phyloP scores from a whole-genome alignment of 306 rosid genomes.

The Malus orientalis region DNA sequence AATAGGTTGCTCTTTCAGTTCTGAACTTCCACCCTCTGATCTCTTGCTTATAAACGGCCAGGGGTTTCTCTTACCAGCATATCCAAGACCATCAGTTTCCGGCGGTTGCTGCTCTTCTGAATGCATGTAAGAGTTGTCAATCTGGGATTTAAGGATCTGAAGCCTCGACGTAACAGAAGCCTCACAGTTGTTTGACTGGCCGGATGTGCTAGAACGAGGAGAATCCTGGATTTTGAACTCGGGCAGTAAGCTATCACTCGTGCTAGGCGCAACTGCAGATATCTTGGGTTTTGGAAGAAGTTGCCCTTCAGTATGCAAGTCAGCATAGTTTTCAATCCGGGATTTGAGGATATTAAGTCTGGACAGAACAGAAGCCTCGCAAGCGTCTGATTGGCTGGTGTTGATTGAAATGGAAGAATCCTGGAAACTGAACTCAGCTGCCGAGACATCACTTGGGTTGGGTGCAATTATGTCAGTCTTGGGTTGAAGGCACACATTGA shows the following conservation, averaged over 20 bases:
- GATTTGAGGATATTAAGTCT: slow-evolving; percentile 38
- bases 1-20: slow-evolving; percentile 11
- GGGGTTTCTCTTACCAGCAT: slow-evolving; percentile 22
- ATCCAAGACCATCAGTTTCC: slow-evolving; percentile 15
- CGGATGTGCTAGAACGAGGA: slow-evolving; percentile 17
- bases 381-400: slow-evolving; percentile 15
- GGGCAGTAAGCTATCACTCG: slow-evolving; percentile 11
- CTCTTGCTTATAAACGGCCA: slow-evolving; percentile 22
- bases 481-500: not conserved
- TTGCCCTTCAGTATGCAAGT: slow-evolving; percentile 23
- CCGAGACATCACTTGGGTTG: slow-evolving; percentile 17
- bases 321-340: slow-evolving; percentile 24
- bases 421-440: slow-evolving; percentile 9
- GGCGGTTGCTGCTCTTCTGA: slow-evolving; percentile 19
- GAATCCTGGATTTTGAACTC: slow-evolving; percentile 15
- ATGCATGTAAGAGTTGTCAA: slow-evolving; percentile 22
- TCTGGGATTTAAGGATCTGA: slow-evolving; percentile 35
- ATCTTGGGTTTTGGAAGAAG: not conserved
- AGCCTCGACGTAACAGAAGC: slow-evolving; percentile 53
- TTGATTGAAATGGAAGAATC: slow-evolving; percentile 23
- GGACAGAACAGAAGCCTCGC: slow-evolving; percentile 53
- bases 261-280: slow-evolving; percentile 3
- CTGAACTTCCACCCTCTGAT: slow-evolving; percentile 24
- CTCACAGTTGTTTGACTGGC: slow-evolving; percentile 24
- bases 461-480: not conserved